phyloP scores from a whole-genome alignment of 192 early-diverging fungal species.

The Coemansia pectinata region DNA sequence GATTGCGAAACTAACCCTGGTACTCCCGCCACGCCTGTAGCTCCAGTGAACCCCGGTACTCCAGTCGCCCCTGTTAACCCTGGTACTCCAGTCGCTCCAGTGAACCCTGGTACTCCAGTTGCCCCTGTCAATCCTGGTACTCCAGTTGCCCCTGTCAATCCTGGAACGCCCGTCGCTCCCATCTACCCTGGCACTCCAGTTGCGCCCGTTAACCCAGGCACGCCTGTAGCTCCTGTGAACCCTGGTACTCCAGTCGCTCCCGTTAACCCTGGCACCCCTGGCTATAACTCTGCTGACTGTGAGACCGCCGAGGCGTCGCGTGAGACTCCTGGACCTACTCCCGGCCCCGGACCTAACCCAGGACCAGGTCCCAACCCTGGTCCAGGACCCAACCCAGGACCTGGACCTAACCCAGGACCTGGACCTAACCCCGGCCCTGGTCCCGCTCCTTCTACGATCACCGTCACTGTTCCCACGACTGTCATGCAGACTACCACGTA shows the following conservation, averaged over 20 bases:
- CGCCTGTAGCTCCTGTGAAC: not conserved
- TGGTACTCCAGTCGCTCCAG: not conserved
- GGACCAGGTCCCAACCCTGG: not conserved
- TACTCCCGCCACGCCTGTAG: constrained; percentile 9
- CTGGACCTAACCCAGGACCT: not conserved
- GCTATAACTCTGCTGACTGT: constrained; percentile 1
- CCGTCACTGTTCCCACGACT: constrained; percentile 30
- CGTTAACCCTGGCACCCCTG: not conserved
- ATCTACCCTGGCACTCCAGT: constrained; percentile 3
- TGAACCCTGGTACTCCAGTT: not conserved
- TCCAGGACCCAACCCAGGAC: not conserved
- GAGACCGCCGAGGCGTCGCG: constrained; percentile 11
- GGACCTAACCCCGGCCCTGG: not conserved
- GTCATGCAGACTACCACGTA: constrained; percentile 26
- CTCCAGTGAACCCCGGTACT: not conserved
- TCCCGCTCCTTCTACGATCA: constrained; percentile 6
- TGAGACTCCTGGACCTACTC: constrained; percentile 5
- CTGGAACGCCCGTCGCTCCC: not conserved
- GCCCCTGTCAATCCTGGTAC: not conserved
- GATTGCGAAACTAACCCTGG: constrained; percentile 15
- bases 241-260: not conserved
- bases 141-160: not conserved
- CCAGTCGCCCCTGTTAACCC: not conserved
- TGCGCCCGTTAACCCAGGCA: not conserved
- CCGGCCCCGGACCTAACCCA: not conserved